phyloP scores from a whole-genome alignment of 176 grass and related monocot genomes.

The Alopecurus myosuroides region DNA sequence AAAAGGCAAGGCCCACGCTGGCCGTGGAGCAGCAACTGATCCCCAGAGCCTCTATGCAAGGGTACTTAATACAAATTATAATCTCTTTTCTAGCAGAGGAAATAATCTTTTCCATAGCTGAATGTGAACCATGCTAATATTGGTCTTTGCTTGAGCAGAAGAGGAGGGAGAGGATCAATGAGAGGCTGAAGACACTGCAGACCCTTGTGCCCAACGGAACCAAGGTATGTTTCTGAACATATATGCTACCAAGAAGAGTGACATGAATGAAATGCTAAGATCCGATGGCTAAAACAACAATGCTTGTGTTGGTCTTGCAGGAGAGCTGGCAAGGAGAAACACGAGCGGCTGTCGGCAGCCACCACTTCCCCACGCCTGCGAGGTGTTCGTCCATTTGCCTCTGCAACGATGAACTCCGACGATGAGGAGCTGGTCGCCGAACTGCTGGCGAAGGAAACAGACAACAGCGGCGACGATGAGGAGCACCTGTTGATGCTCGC shows the following conservation, averaged over 20 bases:
- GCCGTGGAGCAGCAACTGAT: constrained; percentile 39
- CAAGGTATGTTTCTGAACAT: constrained; percentile 51
- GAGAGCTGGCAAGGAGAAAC: no score
- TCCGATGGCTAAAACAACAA: background rate
- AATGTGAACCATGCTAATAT: constrained; percentile 13
- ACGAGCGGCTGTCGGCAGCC: no score
- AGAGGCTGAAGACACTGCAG: constrained; percentile 75
- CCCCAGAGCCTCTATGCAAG: constrained; percentile 93
- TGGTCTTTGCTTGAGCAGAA: constrained; percentile 53
- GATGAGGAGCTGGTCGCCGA: no score
- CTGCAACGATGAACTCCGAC: no score
- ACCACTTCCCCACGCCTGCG: no score
- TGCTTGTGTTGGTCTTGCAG: constrained; percentile 26
- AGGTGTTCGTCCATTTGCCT: no score
- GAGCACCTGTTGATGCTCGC: no score
- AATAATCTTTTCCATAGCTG: background rate
- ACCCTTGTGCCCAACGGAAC: constrained; percentile 82
- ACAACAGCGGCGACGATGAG: no score
- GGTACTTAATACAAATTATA: constrained; percentile 42
- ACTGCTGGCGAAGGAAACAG: no score
- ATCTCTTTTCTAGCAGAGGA: background rate
- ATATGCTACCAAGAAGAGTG: background rate
- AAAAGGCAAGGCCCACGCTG: constrained; percentile 41
- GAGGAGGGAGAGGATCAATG: constrained; percentile 78
- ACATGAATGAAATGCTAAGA: background rate